Evolutionary conservation across 2,329 filamentous ascomycete genomes (phyloP).

Genomic region (Ascochyta rabiei): DNA sequence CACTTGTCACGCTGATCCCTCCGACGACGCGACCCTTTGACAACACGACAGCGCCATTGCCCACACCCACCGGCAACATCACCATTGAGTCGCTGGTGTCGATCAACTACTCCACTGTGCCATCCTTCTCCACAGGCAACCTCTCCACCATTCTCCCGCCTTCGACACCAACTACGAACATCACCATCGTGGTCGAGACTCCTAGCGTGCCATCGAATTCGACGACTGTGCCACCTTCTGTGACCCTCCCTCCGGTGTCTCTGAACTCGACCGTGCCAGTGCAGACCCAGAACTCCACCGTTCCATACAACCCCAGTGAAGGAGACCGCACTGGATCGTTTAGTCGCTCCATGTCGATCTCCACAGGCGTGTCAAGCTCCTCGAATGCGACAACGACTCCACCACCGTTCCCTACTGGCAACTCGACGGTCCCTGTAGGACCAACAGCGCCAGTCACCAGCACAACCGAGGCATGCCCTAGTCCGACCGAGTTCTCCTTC

Average conservation of each 20-base stretch:
- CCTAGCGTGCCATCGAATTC: slow-evolving; percentile 20
- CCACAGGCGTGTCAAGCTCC: not conserved
- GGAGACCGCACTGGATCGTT: not conserved
- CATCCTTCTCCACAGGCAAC: slow-evolving; percentile 4
- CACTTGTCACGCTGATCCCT: slow-evolving; percentile 6
- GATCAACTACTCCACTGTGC: slow-evolving; percentile 6
- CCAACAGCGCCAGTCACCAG: slow-evolving; percentile 15
- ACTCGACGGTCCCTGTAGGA: slow-evolving; percentile 17
- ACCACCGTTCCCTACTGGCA: slow-evolving; percentile 18
- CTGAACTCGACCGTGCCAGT: not conserved
- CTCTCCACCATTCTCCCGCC: slow-evolving; percentile 7
- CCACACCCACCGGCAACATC: slow-evolving; percentile 11
- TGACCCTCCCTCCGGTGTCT: slow-evolving; percentile 1
- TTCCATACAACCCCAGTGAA: not conserved
- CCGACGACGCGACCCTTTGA: slow-evolving; percentile 11
- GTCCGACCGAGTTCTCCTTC: slow-evolving; percentile 17
- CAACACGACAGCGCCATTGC: slow-evolving; percentile 2
- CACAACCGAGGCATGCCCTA: slow-evolving; percentile 18
- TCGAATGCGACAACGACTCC: slow-evolving; percentile 1
- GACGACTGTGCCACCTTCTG: slow-evolving; percentile 9
- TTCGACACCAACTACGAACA: slow-evolving; percentile 1
- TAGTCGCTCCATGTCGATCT: not conserved
- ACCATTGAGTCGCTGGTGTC: not conserved
- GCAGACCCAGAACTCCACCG: not conserved
- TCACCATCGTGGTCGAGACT: slow-evolving; percentile 17